phyloP scores from a whole-genome alignment of 2,329 filamentous ascomycete genomes.

The Seiridium cupressi region DNA sequence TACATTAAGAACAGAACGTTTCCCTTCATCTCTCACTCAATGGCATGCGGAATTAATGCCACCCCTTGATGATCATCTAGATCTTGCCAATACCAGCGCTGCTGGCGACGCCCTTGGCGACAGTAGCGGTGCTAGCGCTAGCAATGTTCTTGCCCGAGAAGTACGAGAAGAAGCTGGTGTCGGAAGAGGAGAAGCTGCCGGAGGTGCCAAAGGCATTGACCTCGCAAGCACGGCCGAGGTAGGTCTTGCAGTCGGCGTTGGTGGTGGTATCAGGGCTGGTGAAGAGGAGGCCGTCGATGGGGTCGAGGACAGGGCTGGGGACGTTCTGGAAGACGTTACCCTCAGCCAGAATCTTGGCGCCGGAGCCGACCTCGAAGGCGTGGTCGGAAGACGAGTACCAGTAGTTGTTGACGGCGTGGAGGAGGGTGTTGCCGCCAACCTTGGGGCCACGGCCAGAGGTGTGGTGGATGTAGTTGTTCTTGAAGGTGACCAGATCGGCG shows the following conservation, averaged over 20 bases:
- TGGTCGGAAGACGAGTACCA: slow-evolving; percentile 38
- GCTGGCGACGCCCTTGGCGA: slow-evolving; percentile 4
- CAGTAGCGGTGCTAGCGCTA: slow-evolving; percentile 3
- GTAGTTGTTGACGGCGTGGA: slow-evolving; percentile 39
- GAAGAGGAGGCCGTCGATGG: slow-evolving; percentile 10
- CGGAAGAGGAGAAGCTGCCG: slow-evolving; percentile 8
- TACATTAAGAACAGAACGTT: background rate
- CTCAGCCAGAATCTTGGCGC: slow-evolving; percentile 42
- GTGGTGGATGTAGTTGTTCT: slow-evolving; percentile 42
- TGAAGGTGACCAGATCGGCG: slow-evolving; percentile 37
- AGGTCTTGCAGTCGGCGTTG: slow-evolving; percentile 8
- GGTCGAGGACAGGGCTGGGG: slow-evolving; percentile 14
- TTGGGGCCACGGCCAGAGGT: slow-evolving; percentile 40
- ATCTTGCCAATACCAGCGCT: slow-evolving; percentile 11
- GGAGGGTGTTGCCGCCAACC: slow-evolving; percentile 29
- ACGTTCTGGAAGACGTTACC: slow-evolving; percentile 42
- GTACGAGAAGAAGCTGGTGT: slow-evolving; percentile 11
- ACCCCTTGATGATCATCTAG: background rate
- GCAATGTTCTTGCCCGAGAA: slow-evolving; percentile 14
- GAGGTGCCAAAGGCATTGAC: slow-evolving; percentile 11
- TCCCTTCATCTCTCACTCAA: background rate
- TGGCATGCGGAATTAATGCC: background rate
- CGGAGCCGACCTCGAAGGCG: slow-evolving; percentile 39
- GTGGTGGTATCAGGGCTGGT: slow-evolving; percentile 7
- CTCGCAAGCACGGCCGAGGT: slow-evolving; percentile 11